Base-by-base conservation (phyloP, 352 stramenopile genomes). In the Phytophthora europaea region DNA sequence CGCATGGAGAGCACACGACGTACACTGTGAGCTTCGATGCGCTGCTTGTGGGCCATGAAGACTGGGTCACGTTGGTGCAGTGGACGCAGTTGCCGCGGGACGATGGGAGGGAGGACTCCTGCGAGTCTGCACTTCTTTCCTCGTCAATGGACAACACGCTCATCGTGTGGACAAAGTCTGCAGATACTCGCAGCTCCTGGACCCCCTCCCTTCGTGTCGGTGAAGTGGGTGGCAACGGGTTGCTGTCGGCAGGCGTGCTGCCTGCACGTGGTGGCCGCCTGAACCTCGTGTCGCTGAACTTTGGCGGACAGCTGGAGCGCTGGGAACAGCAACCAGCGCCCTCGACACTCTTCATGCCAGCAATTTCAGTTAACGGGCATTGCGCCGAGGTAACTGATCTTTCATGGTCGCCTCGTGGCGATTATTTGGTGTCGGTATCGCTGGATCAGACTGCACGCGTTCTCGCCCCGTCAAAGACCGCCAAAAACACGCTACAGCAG, bases 131-230 rank as follows among this genome's bases (percentile, higher is more conserved):
- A 4, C 71, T 95, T 34, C 61, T 95, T 5, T 92, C 87, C 1
- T 79, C 80, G 2, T 94, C 88, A 1, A 95, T 95, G 88, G 88
- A 95, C 70, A 93, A 95, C 61, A 87, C 84, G 10, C 57, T 95
- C 2, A 89, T 95, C 47, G 56, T 91, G 26, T 95, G 88, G 88
- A 74, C 43, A 18, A 76, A 74, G 28, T 70, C 75, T 45, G 61
- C 70, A 22, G 56, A 66, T 31, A 64, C 26, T 2, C 65, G 54
- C 10, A 52, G 70, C 2, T 65, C 73, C 9, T 95, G 88, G 88
- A 59, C 61, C 16, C 84, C 84, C 8, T 76, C 80, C 6, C 66
- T 87, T 28, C 84, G 87, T 8, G 73, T 95, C 20, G 87, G 88
- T 20, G 81, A 90, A 60, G 76, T 91, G 22, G 78, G 75, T 6